Evolutionary conservation across 495 filamentous ascomycete genomes (phyloP).

Genomic region (Neurospora sp.): DNA sequence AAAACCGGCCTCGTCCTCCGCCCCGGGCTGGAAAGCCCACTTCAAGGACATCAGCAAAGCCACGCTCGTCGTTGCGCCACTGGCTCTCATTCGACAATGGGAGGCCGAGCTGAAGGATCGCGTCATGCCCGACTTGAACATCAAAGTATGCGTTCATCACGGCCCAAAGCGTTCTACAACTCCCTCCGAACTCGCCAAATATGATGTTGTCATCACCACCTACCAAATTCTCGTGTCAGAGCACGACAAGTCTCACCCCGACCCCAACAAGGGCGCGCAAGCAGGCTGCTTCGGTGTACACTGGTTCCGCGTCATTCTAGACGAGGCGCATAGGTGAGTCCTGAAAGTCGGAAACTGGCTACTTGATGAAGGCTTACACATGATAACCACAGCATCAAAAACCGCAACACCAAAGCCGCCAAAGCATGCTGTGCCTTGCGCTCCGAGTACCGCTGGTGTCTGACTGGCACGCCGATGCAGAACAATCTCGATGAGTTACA

Average conservation of each 20-base stretch:
- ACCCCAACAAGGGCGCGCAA: conserved; percentile 44
- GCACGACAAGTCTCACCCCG: conserved; percentile 50
- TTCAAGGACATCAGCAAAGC: conserved; percentile 55
- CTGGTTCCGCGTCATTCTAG: conserved; percentile 92
- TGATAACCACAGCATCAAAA: conserved; percentile 77
- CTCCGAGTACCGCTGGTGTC: conserved; percentile 84
- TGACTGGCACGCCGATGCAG: conserved; percentile 93
- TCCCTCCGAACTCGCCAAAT: conserved; percentile 59
- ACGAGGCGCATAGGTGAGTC: conserved; percentile 51
- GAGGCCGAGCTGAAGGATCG: conserved; percentile 81
- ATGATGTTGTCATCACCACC: conserved; percentile 95
- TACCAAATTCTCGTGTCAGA: conserved; percentile 93
- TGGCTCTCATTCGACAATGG: conserved; percentile 96
- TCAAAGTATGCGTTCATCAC: conserved; percentile 83
- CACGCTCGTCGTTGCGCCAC: conserved; percentile 87
- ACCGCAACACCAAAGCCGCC: conserved; percentile 88
- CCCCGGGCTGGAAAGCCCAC: conserved; percentile 46
- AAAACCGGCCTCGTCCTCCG: conserved; percentile 46
- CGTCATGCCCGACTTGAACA: conserved; percentile 52
- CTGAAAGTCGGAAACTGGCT: neutral
- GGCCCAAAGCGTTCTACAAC: conserved; percentile 75
- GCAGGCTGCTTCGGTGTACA: conserved; percentile 80
- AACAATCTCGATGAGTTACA: conserved; percentile 98
- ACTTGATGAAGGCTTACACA: neutral
- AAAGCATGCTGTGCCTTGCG: conserved; percentile 74